phyloP scores from a whole-genome alignment of 2,329 filamentous ascomycete species.

The Nectriaceae sp. region DNA sequence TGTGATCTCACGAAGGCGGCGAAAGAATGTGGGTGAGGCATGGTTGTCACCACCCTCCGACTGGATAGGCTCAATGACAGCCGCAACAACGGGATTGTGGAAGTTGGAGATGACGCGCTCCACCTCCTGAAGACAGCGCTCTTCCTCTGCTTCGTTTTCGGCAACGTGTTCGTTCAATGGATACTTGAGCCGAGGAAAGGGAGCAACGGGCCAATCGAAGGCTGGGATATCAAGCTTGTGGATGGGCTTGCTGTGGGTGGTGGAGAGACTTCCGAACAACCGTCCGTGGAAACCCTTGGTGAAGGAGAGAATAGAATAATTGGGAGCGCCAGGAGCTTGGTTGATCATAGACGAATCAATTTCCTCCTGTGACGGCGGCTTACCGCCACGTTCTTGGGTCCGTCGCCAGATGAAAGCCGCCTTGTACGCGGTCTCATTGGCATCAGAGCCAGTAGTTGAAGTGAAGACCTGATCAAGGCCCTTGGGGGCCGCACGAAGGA shows the following conservation, averaged over 20 bases:
- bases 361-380: constrained; percentile 75
- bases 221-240: constrained; percentile 93
- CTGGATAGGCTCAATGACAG: constrained; percentile 86
- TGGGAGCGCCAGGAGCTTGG: constrained; percentile 70
- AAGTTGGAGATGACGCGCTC: constrained; percentile 77
- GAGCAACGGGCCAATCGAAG: constrained; percentile 91
- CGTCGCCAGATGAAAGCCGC: constrained; percentile 90
- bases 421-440: constrained; percentile 91
- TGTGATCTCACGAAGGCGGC: constrained; percentile 75
- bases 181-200: constrained; percentile 82
- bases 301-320: constrained; percentile 83
- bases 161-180: constrained; percentile 74
- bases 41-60: constrained; percentile 94
- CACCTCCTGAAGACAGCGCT: constrained; percentile 76
- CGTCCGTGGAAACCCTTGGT: constrained; percentile 85
- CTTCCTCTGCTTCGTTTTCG: constrained; percentile 78
- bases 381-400: constrained; percentile 75
- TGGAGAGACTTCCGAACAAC: constrained; percentile 81
- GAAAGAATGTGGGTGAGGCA: constrained; percentile 83
- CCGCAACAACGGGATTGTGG: constrained; percentile 75
- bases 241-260: constrained; percentile 86
- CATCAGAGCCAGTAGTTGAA: constrained; percentile 81
- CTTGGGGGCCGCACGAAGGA: constrained; percentile 78
- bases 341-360: constrained; percentile 76
- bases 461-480: constrained; percentile 87